Evolutionary conservation across 441 rosid species (phyloP).

Genomic region (Isatis lusitanica): DNA sequence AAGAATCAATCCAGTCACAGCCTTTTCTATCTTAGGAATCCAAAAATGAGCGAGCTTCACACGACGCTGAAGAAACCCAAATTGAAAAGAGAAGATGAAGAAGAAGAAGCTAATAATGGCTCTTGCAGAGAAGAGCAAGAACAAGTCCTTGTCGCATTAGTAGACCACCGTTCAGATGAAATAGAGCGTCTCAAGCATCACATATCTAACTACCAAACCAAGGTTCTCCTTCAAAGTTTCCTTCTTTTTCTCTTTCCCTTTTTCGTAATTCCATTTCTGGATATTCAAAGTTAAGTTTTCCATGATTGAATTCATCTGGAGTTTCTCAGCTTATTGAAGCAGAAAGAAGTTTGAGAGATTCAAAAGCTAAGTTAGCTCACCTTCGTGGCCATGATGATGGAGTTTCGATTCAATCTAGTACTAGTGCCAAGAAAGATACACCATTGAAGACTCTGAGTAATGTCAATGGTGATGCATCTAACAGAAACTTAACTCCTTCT

Average conservation of each 20-base stretch:
- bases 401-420: constrained; percentile 5
- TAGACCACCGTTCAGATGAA: constrained; percentile 73
- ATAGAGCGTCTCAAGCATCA: constrained; percentile 65
- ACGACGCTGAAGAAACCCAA: constrained; percentile 41
- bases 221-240: constrained; percentile 43
- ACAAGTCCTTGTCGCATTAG: constrained; percentile 68
- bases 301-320: background rate
- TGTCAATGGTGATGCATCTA: constrained; percentile 35
- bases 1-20: constrained; percentile 12
- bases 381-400: constrained; percentile 44
- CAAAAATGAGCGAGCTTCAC: constrained; percentile 38
- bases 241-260: background rate
- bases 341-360: constrained; percentile 56
- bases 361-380: constrained; percentile 60
- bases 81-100: constrained; percentile 22
- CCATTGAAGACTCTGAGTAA: constrained; percentile 38
- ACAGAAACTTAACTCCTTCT: constrained; percentile 25
- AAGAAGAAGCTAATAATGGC: constrained; percentile 34
- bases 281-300: background rate
- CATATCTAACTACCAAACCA: constrained; percentile 65
- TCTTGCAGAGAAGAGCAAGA: constrained; percentile 58
- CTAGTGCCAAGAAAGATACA: constrained; percentile 43
- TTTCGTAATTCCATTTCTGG: background rate
- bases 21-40: background rate
- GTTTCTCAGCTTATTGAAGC: constrained; percentile 64